Percentiles rank a stretch among this genome's conserved stretches.
Conservation (phyloP, 441 rosid species). For the Biscutella laevigata region DNA sequence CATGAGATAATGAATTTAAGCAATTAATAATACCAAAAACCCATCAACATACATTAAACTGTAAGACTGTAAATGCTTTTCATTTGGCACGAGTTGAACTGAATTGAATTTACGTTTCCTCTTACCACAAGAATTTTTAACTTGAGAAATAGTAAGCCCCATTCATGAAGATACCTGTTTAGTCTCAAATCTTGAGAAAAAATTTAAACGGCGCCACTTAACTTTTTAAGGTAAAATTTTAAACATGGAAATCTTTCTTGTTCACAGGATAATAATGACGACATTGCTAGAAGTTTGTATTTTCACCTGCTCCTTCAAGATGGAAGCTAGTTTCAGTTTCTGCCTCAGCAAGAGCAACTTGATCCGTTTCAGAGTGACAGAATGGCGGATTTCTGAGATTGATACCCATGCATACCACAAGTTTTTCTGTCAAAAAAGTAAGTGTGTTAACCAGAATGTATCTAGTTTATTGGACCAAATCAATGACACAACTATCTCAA, state of each 20-base stretch:
- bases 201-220: not conserved
- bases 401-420: conserved; percentile 68
- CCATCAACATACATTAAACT: not conserved
- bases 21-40: not conserved
- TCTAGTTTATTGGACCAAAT: not conserved
- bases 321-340: conserved; percentile 53
- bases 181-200: not conserved
- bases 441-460: not conserved
- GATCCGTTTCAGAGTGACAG: conserved; percentile 52
- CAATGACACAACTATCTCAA: conserved; percentile 1
- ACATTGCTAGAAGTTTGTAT: conserved; percentile 12
- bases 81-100: not conserved
- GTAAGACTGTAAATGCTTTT: not conserved
- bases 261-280: not conserved
- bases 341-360: conserved; percentile 56
- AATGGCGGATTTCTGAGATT: conserved; percentile 49
- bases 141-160: not conserved
- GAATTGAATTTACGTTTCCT: not conserved
- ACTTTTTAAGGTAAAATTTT: not conserved
- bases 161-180: not conserved
- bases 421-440: conserved; percentile 40
- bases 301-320: conserved; percentile 57
- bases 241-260: not conserved
- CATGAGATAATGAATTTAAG: not conserved
- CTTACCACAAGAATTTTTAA: not conserved